Evolutionary conservation across 345 rosid genomes (phyloP).

Genomic region (Geranium brycei): DNA sequence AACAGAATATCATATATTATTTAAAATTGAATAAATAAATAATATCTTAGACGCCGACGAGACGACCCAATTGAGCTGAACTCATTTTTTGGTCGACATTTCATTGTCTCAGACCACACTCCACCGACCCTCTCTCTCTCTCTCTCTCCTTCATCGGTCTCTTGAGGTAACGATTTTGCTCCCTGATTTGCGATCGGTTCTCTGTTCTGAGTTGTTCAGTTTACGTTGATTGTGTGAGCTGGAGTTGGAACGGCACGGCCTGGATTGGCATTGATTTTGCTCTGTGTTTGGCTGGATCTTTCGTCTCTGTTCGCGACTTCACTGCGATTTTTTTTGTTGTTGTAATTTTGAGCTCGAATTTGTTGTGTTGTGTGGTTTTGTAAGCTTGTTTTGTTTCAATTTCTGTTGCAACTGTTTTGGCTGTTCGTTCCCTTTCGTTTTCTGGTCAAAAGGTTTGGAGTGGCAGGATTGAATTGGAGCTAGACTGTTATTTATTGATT

Average conservation of each 20-base stretch:
- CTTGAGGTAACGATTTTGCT: neutral
- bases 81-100: conserved; percentile 14
- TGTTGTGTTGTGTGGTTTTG: neutral
- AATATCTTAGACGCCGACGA: conserved; percentile 29
- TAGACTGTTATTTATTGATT: neutral
- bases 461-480: neutral
- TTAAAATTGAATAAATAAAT: neutral
- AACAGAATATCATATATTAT: neutral
- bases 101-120: conserved; percentile 4
- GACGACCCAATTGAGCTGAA: conserved; percentile 25
- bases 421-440: no score
- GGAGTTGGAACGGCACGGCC: neutral
- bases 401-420: neutral
- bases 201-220: no score
- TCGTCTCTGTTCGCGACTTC: neutral
- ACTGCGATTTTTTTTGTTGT: neutral
- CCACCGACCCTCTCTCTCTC: neutral
- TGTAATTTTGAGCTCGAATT: neutral
- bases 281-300: neutral
- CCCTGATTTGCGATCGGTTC: no score
- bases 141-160: conserved; percentile 5
- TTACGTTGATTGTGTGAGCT: no score
- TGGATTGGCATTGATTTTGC: neutral
- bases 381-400: neutral
- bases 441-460: neutral